Evolutionary conservation across 768 basidiomycete species (phyloP), one percentile per base, ranked within the genome.

Genomic region (Leccinum aurantiacum): DNA sequence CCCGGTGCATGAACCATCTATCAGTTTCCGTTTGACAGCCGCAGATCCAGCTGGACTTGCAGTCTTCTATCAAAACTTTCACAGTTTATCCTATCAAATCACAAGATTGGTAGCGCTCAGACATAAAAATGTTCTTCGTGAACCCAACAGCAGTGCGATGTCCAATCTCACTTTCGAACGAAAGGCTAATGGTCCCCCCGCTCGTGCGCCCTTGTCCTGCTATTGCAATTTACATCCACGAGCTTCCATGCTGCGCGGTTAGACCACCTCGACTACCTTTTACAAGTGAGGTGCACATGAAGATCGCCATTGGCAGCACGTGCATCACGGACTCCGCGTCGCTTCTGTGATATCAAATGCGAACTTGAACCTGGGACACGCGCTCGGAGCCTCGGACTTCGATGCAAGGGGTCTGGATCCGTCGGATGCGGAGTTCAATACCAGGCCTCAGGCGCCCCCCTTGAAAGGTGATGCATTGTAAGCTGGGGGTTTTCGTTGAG

Each of bases 351-450:
- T 24, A n/a, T 24, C 37, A 1, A 13, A 22, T 31, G 19, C 25
- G 24, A 35, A 6, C 44, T 17, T 27, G 19, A 46, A 31, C 49
- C 19, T 3, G 27, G 22, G 17, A 48, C 54, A 17, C 14, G 35
- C 35, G 24, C 19, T 44, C 57, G 25, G 29, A 58, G 5, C 41
- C 41, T 41, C 41, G 41, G 41, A 41, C 41, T n/a, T n/a, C 57
- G 59, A 61, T 65, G 53, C 50, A 35, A 51, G 58, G 63, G 22
- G 4, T 58, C 50, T 62, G 63, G 60, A 41, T 41, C 41, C 7
- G 24, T 41, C 24, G 66, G 50, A 19, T 62, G 58, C n/a, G 58
- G 63, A 15, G 13, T 54, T 13, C 57, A 46, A 22, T 61, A 54
- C 41, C 38, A 38, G 3, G 38, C 54, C 19, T 3, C 60, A 17